Evolutionary conservation across 2,329 filamentous ascomycete genomes (phyloP).

Genomic region (Botrytis sinoallii): DNA sequence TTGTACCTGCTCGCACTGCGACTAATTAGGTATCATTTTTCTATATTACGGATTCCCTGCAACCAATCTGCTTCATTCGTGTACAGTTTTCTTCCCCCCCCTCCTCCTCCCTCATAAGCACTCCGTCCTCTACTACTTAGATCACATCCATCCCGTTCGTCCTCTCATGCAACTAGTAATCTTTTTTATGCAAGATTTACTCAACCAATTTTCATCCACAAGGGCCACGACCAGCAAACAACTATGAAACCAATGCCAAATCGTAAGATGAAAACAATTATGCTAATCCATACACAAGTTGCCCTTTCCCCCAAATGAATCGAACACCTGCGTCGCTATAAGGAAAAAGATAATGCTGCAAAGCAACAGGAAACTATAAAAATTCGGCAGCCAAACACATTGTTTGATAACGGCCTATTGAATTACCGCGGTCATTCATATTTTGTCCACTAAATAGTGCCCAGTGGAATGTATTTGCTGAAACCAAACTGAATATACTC

Average conservation of each 20-base stretch:
- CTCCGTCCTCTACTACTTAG: background rate
- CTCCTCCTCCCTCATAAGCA: background rate
- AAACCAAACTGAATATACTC: slow-evolving; percentile 17
- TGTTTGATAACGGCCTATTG: background rate
- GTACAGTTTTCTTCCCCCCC: background rate
- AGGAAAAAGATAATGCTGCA: slow-evolving; percentile 4
- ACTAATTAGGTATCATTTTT: slow-evolving; percentile 12
- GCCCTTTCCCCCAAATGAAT: slow-evolving; percentile 11
- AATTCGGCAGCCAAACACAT: slow-evolving; percentile 1
- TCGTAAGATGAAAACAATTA: slow-evolving; percentile 7
- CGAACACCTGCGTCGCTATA: slow-evolving; percentile 15
- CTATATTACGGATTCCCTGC: slow-evolving; percentile 16
- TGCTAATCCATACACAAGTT: slow-evolving; percentile 18
- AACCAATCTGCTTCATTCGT: slow-evolving; percentile 6
- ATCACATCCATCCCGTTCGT: slow-evolving; percentile 4
- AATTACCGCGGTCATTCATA: background rate
- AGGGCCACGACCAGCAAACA: background rate
- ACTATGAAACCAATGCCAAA: slow-evolving; percentile 8
- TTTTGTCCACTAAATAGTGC: slow-evolving; percentile 1
- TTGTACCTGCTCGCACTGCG: background rate
- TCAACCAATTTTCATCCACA: background rate
- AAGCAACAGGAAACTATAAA: slow-evolving; percentile 8
- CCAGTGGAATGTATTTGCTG: background rate
- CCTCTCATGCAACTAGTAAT: background rate
- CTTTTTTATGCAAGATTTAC: slow-evolving; percentile 3